These are phyloP conservation scores for Heliamphora exappendiculata DNA, from an alignment of 148 eudicot genomes.

Conservation along the genomic window DNA sequence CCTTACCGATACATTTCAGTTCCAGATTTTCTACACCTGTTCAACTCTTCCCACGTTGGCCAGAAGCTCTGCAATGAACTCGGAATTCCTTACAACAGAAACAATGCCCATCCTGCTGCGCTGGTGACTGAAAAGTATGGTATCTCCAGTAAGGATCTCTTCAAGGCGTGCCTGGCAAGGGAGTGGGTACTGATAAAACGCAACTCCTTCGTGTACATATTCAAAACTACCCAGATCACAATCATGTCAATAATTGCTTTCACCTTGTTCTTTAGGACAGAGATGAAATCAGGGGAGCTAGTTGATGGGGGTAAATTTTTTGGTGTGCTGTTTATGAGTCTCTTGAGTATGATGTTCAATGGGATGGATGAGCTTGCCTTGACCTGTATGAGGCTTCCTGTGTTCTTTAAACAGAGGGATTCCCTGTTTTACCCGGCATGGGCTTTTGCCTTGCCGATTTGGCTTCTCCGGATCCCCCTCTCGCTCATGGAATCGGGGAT, in stretches of 20 bases:
- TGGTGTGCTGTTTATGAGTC: slow-evolving; percentile 40
- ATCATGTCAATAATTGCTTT: slow-evolving; percentile 45
- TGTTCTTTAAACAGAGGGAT: slow-evolving; percentile 38
- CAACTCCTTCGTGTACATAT: slow-evolving; percentile 51
- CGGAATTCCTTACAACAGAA: slow-evolving; percentile 31
- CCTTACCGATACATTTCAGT: slow-evolving; percentile 28
- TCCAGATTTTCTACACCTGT: slow-evolving; percentile 22
- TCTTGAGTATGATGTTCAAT: slow-evolving; percentile 39
- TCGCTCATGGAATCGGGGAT: slow-evolving; percentile 41
- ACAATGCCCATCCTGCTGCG: slow-evolving; percentile 38
- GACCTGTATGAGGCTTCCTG: slow-evolving; percentile 31
- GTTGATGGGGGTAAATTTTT: slow-evolving; percentile 33
- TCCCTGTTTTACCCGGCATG: slow-evolving; percentile 35
- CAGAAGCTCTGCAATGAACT: slow-evolving; percentile 21
- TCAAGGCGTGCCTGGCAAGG: slow-evolving; percentile 50
- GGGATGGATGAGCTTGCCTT: slow-evolving; percentile 35
- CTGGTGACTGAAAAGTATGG: slow-evolving; percentile 45
- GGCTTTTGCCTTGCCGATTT: slow-evolving; percentile 48
- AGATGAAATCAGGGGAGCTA: slow-evolving; percentile 26
- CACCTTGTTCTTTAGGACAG: slow-evolving; percentile 42
- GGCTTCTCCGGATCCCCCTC: slow-evolving; percentile 40
- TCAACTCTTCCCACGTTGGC: slow-evolving; percentile 24
- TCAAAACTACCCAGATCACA: slow-evolving; percentile 47
- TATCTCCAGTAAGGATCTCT: slow-evolving; percentile 36
- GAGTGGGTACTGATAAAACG: slow-evolving; percentile 67